Conservation (phyloP, 192 early-diverging fungal species). For the Podila horticola region DNA sequence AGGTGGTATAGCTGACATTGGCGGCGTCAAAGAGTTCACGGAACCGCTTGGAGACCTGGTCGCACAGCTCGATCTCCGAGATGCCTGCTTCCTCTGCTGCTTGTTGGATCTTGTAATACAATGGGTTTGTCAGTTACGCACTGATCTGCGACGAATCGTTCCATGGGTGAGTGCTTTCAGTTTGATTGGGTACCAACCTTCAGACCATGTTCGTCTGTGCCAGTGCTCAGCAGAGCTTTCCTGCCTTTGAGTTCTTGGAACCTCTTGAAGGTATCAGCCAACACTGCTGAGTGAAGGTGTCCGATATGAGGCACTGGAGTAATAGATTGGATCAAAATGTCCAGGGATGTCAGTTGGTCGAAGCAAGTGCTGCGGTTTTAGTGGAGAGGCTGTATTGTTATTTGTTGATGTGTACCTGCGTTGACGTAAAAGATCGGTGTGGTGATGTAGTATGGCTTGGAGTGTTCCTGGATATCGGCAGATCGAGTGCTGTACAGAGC, state of each 20-base stretch:
- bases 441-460: constrained; percentile 73
- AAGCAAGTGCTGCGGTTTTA: not conserved
- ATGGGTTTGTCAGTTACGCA: not conserved
- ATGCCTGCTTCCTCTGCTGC: constrained; percentile 73
- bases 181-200: constrained; percentile 66
- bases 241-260: constrained; percentile 79
- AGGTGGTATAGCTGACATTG: constrained; percentile 82
- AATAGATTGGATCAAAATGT: not conserved
- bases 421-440: constrained; percentile 95
- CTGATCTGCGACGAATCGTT: not conserved
- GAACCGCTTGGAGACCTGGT: constrained; percentile 73
- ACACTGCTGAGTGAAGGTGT: constrained; percentile 89
- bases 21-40: constrained; percentile 76
- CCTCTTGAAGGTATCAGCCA: constrained; percentile 84
- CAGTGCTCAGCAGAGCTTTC: constrained; percentile 67
- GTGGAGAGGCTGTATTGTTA: not conserved
- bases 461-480: not conserved
- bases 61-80: constrained; percentile 82
- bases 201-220: constrained; percentile 97
- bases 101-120: constrained; percentile 80
- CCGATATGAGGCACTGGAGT: constrained; percentile 89
- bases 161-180: not conserved
- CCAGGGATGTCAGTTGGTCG: not conserved
- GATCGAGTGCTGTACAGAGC: constrained; percentile 21
- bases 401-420: constrained; percentile 59